Percentiles rank a stretch among this genome's conserved stretches.
Evolutionary conservation across 306 rosid genomes (phyloP).

Genomic region (Lotus japonicus): DNA sequence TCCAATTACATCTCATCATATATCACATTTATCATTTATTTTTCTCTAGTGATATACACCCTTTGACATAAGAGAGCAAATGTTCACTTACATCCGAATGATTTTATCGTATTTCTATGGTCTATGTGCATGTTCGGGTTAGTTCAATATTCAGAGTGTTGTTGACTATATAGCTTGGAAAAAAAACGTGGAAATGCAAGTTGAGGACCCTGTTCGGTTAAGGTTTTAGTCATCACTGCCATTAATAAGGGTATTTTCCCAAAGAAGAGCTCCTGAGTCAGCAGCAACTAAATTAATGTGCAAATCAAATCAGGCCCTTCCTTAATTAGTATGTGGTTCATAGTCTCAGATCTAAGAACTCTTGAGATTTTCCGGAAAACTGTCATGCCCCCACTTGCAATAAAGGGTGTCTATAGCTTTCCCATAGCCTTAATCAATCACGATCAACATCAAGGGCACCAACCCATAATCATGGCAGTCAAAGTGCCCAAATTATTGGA

Average conservation of each 20-base stretch:
- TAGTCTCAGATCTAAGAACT: neutral
- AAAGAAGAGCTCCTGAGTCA: neutral
- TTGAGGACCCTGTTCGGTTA: neutral
- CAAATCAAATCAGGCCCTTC: neutral
- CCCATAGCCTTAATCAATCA: neutral
- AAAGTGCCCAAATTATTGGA: neutral
- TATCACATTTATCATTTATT: no score
- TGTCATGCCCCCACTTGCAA: neutral
- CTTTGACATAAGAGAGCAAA: no score
- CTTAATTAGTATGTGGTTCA: neutral
- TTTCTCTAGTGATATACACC: no score
- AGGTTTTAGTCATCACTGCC: neutral
- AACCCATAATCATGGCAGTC: neutral
- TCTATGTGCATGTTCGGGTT: no score
- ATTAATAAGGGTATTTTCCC: constrained; percentile 1
- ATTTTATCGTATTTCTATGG: no score
- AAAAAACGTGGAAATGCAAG: neutral
- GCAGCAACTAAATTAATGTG: neutral
- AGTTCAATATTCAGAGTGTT: no score
- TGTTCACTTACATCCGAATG: no score
- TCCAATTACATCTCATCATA: no score
- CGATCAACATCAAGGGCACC: constrained; percentile 3
- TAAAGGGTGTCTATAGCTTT: neutral
- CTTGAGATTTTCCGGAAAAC: neutral
- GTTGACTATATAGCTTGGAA: neutral